These are phyloP conservation scores for Piedraia hortae DNA, from an alignment of 2,329 filamentous ascomycete genomes.

Conservation along the genomic window DNA sequence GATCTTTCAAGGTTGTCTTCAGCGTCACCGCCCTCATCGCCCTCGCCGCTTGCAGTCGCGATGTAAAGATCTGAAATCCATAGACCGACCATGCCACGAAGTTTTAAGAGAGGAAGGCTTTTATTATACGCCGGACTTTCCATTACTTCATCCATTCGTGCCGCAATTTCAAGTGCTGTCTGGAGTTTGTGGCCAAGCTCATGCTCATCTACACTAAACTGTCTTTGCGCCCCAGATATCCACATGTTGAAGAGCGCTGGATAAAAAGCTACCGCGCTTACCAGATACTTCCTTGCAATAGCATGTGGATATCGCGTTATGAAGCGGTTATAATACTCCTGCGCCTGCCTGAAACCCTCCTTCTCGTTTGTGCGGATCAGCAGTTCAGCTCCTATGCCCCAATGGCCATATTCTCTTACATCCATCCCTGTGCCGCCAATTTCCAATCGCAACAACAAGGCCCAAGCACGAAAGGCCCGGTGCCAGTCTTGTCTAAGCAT, in stretches of 20 bases:
- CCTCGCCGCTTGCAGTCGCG: neutral
- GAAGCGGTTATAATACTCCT: constrained; percentile 48
- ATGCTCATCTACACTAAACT: constrained; percentile 18
- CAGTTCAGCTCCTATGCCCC: constrained; percentile 67
- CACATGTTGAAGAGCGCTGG: constrained; percentile 56
- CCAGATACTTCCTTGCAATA: constrained; percentile 26
- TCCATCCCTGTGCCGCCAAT: constrained; percentile 33
- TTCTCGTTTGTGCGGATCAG: constrained; percentile 29
- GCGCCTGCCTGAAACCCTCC: constrained; percentile 28
- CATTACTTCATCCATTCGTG: constrained; percentile 43
- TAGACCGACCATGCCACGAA: constrained; percentile 46
- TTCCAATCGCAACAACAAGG: constrained; percentile 37
- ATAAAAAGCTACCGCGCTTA: constrained; percentile 52
- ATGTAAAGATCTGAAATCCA: constrained; percentile 41
- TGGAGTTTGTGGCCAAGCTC: constrained; percentile 16
- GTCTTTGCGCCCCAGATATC: constrained; percentile 42
- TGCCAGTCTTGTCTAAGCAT: constrained; percentile 41
- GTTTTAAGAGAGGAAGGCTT: constrained; percentile 34
- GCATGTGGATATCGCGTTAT: constrained; percentile 52
- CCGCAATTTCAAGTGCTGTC: constrained; percentile 33
- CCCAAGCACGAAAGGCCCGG: constrained; percentile 49
- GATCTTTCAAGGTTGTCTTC: neutral
- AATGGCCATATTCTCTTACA: constrained; percentile 39
- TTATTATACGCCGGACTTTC: constrained; percentile 41
- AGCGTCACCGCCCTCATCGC: constrained; percentile 1